A percentile compares a stretch with the other conserved stretches of the same genome.
Conservation (phyloP, 305 asterid genomes). For the Fraxinus angustifolia region DNA sequence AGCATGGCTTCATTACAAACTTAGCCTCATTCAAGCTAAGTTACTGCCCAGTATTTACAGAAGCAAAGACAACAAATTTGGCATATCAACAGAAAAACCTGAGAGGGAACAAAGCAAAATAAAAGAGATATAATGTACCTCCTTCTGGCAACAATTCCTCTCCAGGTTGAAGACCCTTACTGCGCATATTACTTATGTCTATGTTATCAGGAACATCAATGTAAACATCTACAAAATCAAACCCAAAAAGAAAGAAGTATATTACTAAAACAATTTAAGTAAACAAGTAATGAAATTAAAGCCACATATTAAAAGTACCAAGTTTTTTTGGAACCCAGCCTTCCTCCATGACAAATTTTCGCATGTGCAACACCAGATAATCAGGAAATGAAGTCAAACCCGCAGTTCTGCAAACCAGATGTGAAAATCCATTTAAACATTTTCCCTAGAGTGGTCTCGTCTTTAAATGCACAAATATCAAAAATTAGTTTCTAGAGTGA, state of each 20-base stretch:
- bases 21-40: not conserved
- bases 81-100: not conserved
- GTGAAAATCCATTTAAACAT: not conserved
- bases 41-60: not conserved
- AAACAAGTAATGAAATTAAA: constrained; percentile 18
- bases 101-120: not conserved
- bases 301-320: constrained; percentile 38
- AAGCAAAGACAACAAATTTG: not conserved
- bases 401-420: constrained; percentile 54
- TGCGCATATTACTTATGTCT: constrained; percentile 84
- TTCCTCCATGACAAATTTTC: constrained; percentile 84
- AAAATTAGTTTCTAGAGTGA: not conserved
- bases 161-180: constrained; percentile 88
- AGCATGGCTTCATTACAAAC: not conserved
- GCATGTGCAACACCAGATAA: constrained; percentile 92
- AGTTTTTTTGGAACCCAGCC: constrained; percentile 99
- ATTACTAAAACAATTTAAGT: constrained; percentile 17
- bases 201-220: constrained; percentile 86
- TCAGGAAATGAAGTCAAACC: constrained; percentile 96
- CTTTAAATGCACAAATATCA: not conserved
- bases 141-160: constrained; percentile 83
- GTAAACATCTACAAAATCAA: constrained; percentile 64
- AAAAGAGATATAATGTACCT: constrained; percentile 35
- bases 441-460: not conserved
- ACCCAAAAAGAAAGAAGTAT: constrained; percentile 11